Evolutionary conservation across 306 rosid genomes (phyloP).

Genomic region (Trichosanthes truncata): DNA sequence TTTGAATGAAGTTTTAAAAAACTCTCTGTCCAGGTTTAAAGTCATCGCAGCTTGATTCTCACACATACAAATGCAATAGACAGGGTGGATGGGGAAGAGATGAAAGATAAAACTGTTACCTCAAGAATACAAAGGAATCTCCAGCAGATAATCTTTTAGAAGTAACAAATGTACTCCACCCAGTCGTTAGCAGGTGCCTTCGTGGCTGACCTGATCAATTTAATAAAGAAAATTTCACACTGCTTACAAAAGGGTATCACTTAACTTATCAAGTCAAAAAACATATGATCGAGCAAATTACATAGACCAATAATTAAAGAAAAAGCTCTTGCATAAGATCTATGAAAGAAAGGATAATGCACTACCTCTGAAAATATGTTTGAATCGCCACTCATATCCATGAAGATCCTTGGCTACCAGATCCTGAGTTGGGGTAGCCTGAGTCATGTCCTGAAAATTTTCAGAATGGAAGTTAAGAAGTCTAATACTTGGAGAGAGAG

Average conservation of each 20-base stretch:
- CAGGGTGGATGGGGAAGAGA: background rate
- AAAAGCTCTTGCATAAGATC: background rate
- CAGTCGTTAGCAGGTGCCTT: constrained; percentile 91
- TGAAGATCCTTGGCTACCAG: constrained; percentile 88
- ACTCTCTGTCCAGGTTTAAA: background rate
- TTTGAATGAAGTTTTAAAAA: background rate
- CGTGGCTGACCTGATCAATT: constrained; percentile 80
- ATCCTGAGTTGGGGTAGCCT: constrained; percentile 84
- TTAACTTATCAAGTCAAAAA: background rate
- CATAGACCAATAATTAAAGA: background rate
- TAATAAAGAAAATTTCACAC: background rate
- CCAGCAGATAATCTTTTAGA: constrained; percentile 91
- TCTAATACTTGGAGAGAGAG: background rate
- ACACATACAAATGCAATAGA: constrained; percentile 1
- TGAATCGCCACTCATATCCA: constrained; percentile 90
- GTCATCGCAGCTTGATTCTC: background rate
- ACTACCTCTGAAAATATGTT: constrained; percentile 87
- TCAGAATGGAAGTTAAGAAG: background rate
- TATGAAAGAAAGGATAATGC: background rate
- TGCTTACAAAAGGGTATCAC: background rate
- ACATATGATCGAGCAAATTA: constrained; percentile 1
- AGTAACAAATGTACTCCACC: constrained; percentile 96
- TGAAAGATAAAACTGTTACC: constrained; percentile 24
- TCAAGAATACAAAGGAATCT: constrained; percentile 80
- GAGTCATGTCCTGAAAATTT: constrained; percentile 63